Percentiles rank a stretch among this genome's conserved stretches.
Evolutionary conservation across 805 yeast species (phyloP).

Genomic region (Candida argentea): DNA sequence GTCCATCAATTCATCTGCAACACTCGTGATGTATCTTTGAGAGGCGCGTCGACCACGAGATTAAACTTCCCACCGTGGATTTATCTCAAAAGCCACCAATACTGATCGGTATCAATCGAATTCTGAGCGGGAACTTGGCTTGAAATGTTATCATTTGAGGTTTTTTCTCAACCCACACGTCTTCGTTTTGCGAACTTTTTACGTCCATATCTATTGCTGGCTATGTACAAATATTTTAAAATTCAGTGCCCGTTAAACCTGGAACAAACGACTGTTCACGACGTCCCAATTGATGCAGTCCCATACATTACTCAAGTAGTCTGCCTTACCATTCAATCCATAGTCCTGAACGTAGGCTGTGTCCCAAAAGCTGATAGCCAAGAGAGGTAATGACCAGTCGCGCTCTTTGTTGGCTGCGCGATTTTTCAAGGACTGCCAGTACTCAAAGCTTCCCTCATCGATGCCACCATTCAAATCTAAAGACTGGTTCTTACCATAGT

Average conservation of each 20-base stretch:
- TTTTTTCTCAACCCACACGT: slow-evolving; percentile 1
- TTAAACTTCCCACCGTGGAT: too few species aligned
- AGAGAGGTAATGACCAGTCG: slow-evolving; percentile 63
- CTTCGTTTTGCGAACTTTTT: too few species aligned
- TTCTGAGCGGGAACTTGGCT: too few species aligned
- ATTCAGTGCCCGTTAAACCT: slow-evolving; percentile 8
- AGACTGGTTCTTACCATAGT: slow-evolving; percentile 56
- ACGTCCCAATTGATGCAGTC: slow-evolving; percentile 78
- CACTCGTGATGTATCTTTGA: too few species aligned
- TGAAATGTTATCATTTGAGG: too few species aligned
- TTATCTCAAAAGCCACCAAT: too few species aligned
- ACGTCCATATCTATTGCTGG: too few species aligned
- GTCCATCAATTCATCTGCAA: too few species aligned
- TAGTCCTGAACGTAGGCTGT: slow-evolving; percentile 78
- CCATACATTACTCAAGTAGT: slow-evolving; percentile 68
- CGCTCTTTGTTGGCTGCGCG: slow-evolving; percentile 30
- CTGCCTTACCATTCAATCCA: slow-evolving; percentile 65
- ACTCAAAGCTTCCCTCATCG: slow-evolving; percentile 41
- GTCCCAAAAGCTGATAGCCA: slow-evolving; percentile 82
- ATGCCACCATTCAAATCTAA: slow-evolving; percentile 71
- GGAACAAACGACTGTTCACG: slow-evolving; percentile 42
- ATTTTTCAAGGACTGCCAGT: slow-evolving; percentile 32
- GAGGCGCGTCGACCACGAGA: too few species aligned
- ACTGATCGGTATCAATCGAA: too few species aligned
- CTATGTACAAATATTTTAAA: background rate